Percentiles rank a stretch among this genome's conserved stretches.
Conservation (phyloP, 1,139 yeast genomes). For the Entelexis paramagnoliae region DNA sequence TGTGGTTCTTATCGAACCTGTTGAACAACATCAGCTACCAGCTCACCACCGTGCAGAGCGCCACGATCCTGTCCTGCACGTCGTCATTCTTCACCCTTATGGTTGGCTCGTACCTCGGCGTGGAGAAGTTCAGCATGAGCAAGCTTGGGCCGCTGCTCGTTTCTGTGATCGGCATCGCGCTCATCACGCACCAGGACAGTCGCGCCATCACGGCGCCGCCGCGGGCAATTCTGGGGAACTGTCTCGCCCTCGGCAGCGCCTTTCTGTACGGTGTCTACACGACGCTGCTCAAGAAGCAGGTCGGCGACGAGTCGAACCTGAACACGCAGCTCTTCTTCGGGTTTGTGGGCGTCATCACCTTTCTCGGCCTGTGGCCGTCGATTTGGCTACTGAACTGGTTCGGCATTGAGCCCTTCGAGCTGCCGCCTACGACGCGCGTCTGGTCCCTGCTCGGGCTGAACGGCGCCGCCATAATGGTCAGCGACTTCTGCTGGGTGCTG, state of each 20-base stretch:
- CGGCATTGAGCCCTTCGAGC: constrained; percentile 57
- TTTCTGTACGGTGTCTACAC: constrained; percentile 85
- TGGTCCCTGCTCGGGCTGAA: constrained; percentile 50
- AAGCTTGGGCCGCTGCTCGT: constrained; percentile 62
- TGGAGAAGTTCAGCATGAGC: constrained; percentile 55
- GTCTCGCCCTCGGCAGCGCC: constrained; percentile 74
- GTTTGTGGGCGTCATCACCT: constrained; percentile 78
- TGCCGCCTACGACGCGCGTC: constrained; percentile 50
- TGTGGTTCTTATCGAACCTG: constrained; percentile 86
- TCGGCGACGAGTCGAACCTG: constrained; percentile 59
- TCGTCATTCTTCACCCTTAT: constrained; percentile 84
- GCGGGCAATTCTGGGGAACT: constrained; percentile 57
- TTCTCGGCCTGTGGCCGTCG: constrained; percentile 75
- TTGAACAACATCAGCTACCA: constrained; percentile 79
- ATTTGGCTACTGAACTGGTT: constrained; percentile 51
- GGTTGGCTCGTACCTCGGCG: constrained; percentile 61
- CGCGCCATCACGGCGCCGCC: constrained; percentile 29
- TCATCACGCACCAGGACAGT: constrained; percentile 46
- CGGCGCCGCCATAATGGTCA: constrained; percentile 66
- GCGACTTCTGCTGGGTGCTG: constrained; percentile 92
- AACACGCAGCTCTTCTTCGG: constrained; percentile 88
- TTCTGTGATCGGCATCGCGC: constrained; percentile 66
- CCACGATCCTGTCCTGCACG: constrained; percentile 83
- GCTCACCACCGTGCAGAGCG: constrained; percentile 86
- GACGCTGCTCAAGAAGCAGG: constrained; percentile 63